These are phyloP conservation scores for Achlya hypogyna DNA, from an alignment of 352 stramenopile species.

Conservation along the genomic window DNA sequence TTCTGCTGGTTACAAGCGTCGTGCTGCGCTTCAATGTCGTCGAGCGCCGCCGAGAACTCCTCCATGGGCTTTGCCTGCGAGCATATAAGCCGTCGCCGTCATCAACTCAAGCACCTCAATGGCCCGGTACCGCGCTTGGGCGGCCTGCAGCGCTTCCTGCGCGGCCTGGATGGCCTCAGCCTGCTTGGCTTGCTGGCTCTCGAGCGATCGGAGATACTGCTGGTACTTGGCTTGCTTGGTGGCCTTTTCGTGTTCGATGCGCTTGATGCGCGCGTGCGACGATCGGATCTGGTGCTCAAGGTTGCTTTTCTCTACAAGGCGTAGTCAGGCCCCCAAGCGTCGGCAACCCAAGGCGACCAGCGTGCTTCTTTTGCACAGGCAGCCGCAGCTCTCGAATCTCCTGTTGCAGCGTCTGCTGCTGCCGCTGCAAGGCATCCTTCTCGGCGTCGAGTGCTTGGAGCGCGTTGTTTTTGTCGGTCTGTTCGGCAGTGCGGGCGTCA, in stretches of 20 bases:
- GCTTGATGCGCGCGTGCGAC: background rate
- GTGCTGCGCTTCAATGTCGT: slow-evolving; percentile 49
- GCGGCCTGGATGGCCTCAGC: slow-evolving; percentile 14
- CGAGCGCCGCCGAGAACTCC: slow-evolving; percentile 22
- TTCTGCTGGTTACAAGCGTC: slow-evolving; percentile 46
- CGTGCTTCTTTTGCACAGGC: slow-evolving; percentile 54
- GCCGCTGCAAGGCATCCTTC: slow-evolving; percentile 32
- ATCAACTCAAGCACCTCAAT: background rate
- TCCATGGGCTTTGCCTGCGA: background rate
- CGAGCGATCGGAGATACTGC: slow-evolving; percentile 5
- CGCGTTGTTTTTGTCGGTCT: slow-evolving; percentile 53
- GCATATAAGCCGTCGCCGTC: background rate
- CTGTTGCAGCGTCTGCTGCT: slow-evolving; percentile 46
- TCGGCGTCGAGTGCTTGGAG: slow-evolving; percentile 43
- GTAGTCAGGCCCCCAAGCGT: background rate
- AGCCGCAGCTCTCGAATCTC: slow-evolving; percentile 51
- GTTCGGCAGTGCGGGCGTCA: slow-evolving; percentile 31
- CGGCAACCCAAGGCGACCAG: background rate
- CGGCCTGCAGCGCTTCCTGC: background rate
- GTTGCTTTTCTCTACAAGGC: slow-evolving; percentile 39
- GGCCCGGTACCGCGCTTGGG: background rate
- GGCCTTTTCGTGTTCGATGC: slow-evolving; percentile 8
- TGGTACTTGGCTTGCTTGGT: slow-evolving; percentile 1
- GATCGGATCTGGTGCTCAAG: slow-evolving; percentile 32
- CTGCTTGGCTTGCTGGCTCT: slow-evolving; percentile 38